These are phyloP conservation scores for Talaromyces sp. DNA, from an alignment of 2,329 filamentous ascomycete genomes.

Conservation along the genomic window DNA sequence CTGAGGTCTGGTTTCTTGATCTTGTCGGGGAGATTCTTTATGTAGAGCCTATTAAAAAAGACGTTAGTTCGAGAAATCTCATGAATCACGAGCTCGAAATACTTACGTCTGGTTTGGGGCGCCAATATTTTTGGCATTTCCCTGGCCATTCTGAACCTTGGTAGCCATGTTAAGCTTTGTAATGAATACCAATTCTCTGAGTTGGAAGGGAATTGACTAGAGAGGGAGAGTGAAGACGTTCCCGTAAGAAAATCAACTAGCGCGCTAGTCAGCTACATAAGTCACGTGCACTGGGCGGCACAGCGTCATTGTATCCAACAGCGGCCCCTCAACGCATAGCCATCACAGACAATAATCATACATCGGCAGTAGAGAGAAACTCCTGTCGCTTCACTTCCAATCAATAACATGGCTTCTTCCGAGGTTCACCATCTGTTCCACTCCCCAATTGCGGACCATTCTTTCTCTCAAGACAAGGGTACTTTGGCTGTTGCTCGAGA, in stretches of 20 bases:
- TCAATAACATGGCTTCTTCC: constrained; percentile 68
- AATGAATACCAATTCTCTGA: background rate
- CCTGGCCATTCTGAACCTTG: constrained; percentile 39
- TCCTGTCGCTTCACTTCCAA: constrained; percentile 64
- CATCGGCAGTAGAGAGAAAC: constrained; percentile 95
- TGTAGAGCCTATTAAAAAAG: constrained; percentile 65
- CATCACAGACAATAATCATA: constrained; percentile 12
- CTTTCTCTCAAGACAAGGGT: constrained; percentile 87
- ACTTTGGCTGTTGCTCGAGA: constrained; percentile 90
- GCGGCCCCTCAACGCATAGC: constrained; percentile 10
- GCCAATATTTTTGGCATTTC: constrained; percentile 46
- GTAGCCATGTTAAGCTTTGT: constrained; percentile 32
- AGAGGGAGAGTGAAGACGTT: background rate
- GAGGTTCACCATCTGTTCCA: constrained; percentile 98
- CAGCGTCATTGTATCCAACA: background rate
- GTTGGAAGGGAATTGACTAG: background rate
- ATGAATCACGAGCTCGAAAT: constrained; percentile 1
- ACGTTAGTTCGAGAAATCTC: background rate
- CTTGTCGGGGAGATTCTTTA: constrained; percentile 85
- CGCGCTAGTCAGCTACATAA: background rate
- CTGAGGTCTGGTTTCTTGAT: constrained; percentile 85
- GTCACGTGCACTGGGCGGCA: constrained; percentile 6
- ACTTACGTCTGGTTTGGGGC: constrained; percentile 74
- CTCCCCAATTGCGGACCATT: constrained; percentile 93
- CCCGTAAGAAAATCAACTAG: constrained; percentile 7